phyloP scores from a whole-genome alignment of 345 rosid genomes.

The Acer negundo region DNA sequence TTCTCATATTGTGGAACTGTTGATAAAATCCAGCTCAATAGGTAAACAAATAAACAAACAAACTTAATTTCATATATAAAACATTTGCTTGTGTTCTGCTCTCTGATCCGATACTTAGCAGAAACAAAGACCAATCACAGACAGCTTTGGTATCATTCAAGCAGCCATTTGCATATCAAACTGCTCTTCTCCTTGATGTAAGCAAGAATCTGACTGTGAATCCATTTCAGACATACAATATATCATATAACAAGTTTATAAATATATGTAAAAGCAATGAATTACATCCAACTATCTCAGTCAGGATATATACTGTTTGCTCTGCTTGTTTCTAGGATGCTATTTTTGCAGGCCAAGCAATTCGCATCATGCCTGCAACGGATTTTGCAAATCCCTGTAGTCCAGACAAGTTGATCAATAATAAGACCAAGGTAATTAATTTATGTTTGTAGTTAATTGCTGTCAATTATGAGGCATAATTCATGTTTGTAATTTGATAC shows the following conservation, averaged over 20 bases:
- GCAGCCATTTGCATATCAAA: slow-evolving; percentile 39
- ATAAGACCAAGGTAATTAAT: neutral
- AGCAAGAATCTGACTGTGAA: neutral
- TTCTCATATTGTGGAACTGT: slow-evolving; percentile 52
- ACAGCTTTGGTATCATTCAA: slow-evolving; percentile 35
- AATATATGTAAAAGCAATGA: no score
- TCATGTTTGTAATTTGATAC: neutral
- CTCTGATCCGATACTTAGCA: slow-evolving; percentile 1
- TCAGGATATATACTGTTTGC: neutral
- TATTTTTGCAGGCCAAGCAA: slow-evolving; percentile 24
- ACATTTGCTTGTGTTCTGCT: neutral
- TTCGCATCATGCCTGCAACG: slow-evolving; percentile 23
- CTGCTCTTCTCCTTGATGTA: slow-evolving; percentile 45
- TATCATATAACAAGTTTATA: no score
- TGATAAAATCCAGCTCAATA: slow-evolving; percentile 32
- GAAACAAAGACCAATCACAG: slow-evolving; percentile 22
- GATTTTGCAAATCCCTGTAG: neutral
- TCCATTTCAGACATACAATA: no score
- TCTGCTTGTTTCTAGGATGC: slow-evolving; percentile 29
- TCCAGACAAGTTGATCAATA: neutral
- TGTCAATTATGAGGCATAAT: neutral
- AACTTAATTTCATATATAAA: neutral
- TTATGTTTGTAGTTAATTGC: no score
- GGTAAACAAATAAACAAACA: slow-evolving; percentile 13
- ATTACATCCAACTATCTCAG: no score